phyloP scores from a whole-genome alignment of 176 grass and related monocot species.

The Rhynchospora pubera region DNA sequence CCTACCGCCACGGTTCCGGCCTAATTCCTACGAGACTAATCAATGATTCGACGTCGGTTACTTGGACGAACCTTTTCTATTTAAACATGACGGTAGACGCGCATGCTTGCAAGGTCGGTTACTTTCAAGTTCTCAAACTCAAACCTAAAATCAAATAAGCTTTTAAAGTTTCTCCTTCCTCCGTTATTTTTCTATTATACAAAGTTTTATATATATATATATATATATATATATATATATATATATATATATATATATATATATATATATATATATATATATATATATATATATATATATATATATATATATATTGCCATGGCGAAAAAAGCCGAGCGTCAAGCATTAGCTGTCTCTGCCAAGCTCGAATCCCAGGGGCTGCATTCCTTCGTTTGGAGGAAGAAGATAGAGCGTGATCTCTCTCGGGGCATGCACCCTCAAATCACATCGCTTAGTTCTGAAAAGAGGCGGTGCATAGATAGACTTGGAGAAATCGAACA shows the following conservation, averaged over 20 bases:
- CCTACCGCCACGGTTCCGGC: neutral
- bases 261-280: neutral
- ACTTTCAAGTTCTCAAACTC: no score
- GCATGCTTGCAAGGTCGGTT: no score
- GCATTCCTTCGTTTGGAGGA: constrained; percentile 33
- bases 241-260: neutral
- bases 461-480: constrained; percentile 22
- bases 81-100: no score
- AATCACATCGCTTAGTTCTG: constrained; percentile 5
- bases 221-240: neutral
- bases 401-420: constrained; percentile 35
- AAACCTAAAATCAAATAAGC: no score
- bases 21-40: no score
- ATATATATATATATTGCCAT: neutral
- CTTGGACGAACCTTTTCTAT: no score
- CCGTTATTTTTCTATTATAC: neutral
- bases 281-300: neutral
- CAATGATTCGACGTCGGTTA: no score
- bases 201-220: neutral
- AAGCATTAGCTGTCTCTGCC: constrained; percentile 26
- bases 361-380: constrained; percentile 25
- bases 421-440: constrained; percentile 18
- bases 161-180: neutral
- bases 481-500: constrained; percentile 11
- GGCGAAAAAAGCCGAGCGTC: constrained; percentile 16